Percentiles rank a stretch among this genome's conserved stretches.
phyloP scores from a whole-genome alignment of 148 eudicot species.

The Spergularia marina region DNA sequence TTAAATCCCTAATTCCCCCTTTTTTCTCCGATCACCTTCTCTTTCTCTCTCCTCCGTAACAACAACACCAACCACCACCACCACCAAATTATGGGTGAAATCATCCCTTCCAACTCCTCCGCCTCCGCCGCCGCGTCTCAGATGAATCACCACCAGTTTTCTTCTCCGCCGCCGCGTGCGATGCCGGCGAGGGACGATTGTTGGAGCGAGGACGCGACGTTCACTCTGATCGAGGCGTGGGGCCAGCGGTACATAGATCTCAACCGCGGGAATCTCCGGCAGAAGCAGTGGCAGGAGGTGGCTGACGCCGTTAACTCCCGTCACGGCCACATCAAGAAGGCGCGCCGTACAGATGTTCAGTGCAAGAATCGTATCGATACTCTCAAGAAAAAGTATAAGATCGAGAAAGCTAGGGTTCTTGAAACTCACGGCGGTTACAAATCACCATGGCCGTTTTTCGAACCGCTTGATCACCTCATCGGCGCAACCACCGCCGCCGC shows the following conservation, averaged over 20 bases:
- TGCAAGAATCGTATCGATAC: slow-evolving; percentile 87
- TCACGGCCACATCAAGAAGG: slow-evolving; percentile 63
- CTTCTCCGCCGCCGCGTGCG: slow-evolving; percentile 24
- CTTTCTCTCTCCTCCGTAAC: slow-evolving; percentile 15
- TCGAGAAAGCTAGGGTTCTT: slow-evolving; percentile 64
- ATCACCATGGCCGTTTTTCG: slow-evolving; percentile 60
- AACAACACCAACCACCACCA: not conserved
- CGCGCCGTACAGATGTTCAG: slow-evolving; percentile 64
- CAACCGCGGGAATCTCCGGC: slow-evolving; percentile 71
- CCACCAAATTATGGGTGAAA: not conserved
- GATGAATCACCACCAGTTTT: not conserved
- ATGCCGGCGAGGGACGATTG: slow-evolving; percentile 68
- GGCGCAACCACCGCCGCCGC: slow-evolving; percentile 39
- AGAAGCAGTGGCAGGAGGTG: slow-evolving; percentile 85
- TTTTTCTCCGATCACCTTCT: no score
- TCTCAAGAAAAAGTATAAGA: slow-evolving; percentile 77
- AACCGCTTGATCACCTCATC: slow-evolving; percentile 47
- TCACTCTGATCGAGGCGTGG: slow-evolving; percentile 71
- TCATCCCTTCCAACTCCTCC: slow-evolving; percentile 9
- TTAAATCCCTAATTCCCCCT: no score
- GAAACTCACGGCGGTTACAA: slow-evolving; percentile 35
- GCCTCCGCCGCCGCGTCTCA: slow-evolving; percentile 22
- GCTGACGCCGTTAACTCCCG: slow-evolving; percentile 60
- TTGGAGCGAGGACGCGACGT: slow-evolving; percentile 79
- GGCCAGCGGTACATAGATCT: slow-evolving; percentile 65